phyloP scores from a whole-genome alignment of 2,329 filamentous ascomycete species.

The Cladophialophora carrionii region DNA sequence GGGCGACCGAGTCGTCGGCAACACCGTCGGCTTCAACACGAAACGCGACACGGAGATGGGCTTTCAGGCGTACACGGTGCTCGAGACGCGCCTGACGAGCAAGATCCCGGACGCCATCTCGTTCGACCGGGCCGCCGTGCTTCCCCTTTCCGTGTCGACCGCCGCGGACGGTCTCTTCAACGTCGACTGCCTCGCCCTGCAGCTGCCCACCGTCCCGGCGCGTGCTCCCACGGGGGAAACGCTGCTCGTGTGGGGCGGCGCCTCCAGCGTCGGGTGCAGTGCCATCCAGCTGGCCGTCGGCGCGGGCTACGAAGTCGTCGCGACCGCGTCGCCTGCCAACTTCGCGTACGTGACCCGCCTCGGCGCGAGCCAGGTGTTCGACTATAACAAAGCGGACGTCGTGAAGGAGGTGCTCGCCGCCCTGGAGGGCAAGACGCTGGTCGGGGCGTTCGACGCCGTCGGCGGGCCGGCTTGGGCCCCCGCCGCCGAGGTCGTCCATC shows the following conservation, averaged over 20 bases:
- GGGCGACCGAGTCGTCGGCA: conserved; percentile 41
- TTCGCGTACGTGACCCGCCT: conserved; percentile 40
- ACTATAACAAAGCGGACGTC: conserved; percentile 47
- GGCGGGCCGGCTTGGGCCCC: conserved; percentile 32
- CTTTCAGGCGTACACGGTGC: conserved; percentile 41
- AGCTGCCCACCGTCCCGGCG: conserved; percentile 31
- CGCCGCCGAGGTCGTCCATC: conserved; percentile 31
- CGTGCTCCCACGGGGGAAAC: conserved; percentile 11
- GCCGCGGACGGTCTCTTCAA: conserved; percentile 44
- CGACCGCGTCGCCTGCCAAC: conserved; percentile 43
- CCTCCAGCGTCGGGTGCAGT: conserved; percentile 48
- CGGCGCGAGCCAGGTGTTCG: conserved; percentile 47
- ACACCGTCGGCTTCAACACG: conserved; percentile 24
- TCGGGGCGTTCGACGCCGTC: conserved; percentile 32
- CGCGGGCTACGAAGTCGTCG: conserved; percentile 45
- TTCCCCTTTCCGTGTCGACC: conserved; percentile 44
- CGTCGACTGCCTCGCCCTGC: conserved; percentile 34
- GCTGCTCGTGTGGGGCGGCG: conserved; percentile 50
- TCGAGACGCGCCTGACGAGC: conserved; percentile 34
- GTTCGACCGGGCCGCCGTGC: conserved; percentile 42
- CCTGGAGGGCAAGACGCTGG: conserved; percentile 32
- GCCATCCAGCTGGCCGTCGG: conserved; percentile 48
- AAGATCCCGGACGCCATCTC: conserved; percentile 42
- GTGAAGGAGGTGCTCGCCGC: conserved; percentile 41
- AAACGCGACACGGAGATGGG: conserved; percentile 33